Conservation (phyloP, 208 protist genomes). For the Polymyxa betae region DNA sequence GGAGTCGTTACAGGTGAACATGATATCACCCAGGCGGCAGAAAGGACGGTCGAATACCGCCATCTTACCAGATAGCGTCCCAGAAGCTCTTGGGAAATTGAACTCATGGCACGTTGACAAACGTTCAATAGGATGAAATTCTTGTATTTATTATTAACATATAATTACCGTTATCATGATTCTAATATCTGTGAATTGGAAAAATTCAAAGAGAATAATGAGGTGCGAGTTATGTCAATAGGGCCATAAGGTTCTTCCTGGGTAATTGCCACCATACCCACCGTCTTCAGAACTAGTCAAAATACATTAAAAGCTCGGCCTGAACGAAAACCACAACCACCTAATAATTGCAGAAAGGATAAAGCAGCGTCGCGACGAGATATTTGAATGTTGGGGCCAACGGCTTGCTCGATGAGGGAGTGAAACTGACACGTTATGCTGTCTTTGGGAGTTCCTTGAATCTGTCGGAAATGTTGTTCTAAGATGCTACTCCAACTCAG, state of each 20-base stretch:
- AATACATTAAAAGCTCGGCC: neutral
- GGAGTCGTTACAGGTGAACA: no score
- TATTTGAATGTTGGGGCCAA: neutral
- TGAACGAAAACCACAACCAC: neutral
- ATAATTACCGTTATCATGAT: no score
- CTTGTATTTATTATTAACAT: no score
- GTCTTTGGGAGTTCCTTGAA: neutral
- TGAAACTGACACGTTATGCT: no score
- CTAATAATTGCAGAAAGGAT: constrained; percentile 37
- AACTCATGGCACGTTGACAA: no score
- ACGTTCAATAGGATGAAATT: no score
- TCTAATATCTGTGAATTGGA: constrained; percentile 43
- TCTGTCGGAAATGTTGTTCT: neutral
- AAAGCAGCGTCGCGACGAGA: neutral
- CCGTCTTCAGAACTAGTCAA: neutral
- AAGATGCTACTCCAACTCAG: neutral
- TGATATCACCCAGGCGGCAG: no score
- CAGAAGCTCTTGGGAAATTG: no score
- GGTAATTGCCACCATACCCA: neutral
- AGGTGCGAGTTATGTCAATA: neutral
- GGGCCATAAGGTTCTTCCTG: constrained; percentile 21
- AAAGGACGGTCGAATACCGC: no score
- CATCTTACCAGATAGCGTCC: no score
- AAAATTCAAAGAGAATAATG: neutral
- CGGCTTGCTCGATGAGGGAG: neutral